Base-by-base conservation (phyloP, 306 rosid species). In the Cucurbita argyrosperma region DNA sequence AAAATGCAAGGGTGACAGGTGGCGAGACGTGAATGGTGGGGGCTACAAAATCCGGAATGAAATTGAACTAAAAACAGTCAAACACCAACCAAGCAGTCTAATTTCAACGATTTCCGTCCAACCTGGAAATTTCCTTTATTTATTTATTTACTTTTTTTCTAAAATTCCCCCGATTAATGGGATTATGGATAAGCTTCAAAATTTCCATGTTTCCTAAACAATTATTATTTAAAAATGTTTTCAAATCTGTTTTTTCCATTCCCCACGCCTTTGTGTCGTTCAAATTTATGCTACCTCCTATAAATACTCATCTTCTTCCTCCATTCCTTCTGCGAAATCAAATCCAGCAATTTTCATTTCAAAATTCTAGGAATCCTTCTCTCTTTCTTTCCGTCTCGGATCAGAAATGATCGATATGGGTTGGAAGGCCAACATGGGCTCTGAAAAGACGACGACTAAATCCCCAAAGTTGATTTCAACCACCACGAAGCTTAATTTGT, bases 321-420 rank as follows among this genome's bases (percentile, higher is more conserved):
- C 42, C 38, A 51, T 4, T 26, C 4, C 16, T 2, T 71, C 61
- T 56, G 40, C 70, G 81, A 67, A 45, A 61, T 45, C 23, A 6
- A 10, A 39, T 37, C 65, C 71, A 60, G 67, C 59, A 18, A 59
- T 26, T 52, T 42, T 10, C 5, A 11, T 12, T 42, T 42, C 19
- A 40, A 11, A 13, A 16, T 53, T 63, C n/a, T 18, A 7, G 13
- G 5, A 39, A 18, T 43, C 45, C 2, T 37, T 23, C 21, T 21
- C 11, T 50, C 30, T 26, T 54, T 19, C 35, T 53, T 51, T 43
- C 40, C 39, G 10, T 73, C 38, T 14, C 16, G 1, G 16, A 43
- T 52, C 49, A 43, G 75, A 76, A 39, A 94, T 94, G 97, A 89
- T 89, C 47, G 94, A 90, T 85, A 72, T 90, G 40, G 90, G 84